Evolutionary conservation across 2,329 filamentous ascomycete genomes (phyloP), one percentile per base, ranked within the genome.

Genomic region (Arthrobotrys iridis): DNA sequence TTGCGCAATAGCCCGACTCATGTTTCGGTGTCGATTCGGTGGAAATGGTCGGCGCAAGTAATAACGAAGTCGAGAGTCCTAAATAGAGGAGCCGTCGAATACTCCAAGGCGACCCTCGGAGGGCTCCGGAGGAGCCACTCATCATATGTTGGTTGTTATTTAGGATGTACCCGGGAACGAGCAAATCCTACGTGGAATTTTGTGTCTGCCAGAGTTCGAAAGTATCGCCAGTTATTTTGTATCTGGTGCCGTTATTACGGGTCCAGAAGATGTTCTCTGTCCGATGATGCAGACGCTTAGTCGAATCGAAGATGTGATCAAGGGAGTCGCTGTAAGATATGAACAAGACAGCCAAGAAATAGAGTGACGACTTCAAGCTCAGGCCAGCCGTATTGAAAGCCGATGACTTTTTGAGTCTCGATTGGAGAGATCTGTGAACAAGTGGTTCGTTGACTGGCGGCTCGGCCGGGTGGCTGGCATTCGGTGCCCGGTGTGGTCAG

Each of bases 1-100:
- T 70, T 10, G 79, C 79, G 74, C 79, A 80, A 58, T 78, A 77
- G 3, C 79, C 79, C 20, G 77, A 65, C 41, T 78, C 73, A 43
- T 80, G 79, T 57, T 77, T 73, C 45, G 65, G 78, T 10, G 79
- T 80, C 28, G 74, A 62, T 33, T 74, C 71, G 13, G 71, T 58
- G 5, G 66, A 45, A 24, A 41, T 46, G 13, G 63, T 48, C 6
- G 62, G n/a, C 46, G 35, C 35, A n/a, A 70, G 55, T 22, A 71
- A 13, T 41, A 74, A 26, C 28, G 57, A 40, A 5, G 71, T 40
- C 8, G 71, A 75, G 7, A 75, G 30, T 7, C 46, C 37, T 35
- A 75, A 30, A 26, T 68, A 75, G 8, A 77, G 59, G 50, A 74
- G 52, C 43, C 55, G 58, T 28, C 67, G 67, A 66, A 78, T 48